Percentiles rank a stretch among this genome's conserved stretches.
phyloP scores from a whole-genome alignment of 495 filamentous ascomycete species.

The Diplogelasinospora grovesii region DNA sequence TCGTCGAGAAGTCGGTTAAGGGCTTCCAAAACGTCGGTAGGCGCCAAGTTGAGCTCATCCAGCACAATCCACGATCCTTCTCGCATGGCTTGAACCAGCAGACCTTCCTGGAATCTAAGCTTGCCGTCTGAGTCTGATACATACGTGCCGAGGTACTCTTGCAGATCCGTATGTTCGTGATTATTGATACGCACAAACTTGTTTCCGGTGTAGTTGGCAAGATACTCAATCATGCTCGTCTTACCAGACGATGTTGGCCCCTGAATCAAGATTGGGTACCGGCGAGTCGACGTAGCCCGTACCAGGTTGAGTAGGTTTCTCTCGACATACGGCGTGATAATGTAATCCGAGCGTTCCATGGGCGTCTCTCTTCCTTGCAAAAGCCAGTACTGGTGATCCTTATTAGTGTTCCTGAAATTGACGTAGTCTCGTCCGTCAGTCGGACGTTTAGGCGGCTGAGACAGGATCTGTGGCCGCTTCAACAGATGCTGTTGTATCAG shows the following conservation, averaged over 20 bases:
- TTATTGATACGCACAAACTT: slow-evolving; percentile 99
- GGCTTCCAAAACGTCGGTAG: slow-evolving; percentile 93
- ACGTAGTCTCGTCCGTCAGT: slow-evolving; percentile 71
- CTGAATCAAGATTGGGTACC: slow-evolving; percentile 93
- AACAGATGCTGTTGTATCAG: slow-evolving; percentile 73
- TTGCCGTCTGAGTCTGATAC: slow-evolving; percentile 77
- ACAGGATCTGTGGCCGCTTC: slow-evolving; percentile 60
- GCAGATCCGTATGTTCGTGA: slow-evolving; percentile 96
- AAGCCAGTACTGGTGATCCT: slow-evolving; percentile 82
- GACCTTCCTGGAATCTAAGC: slow-evolving; percentile 83
- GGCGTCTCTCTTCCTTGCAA: slow-evolving; percentile 58
- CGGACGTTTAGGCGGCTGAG: slow-evolving; percentile 67
- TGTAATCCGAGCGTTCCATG: slow-evolving; percentile 80
- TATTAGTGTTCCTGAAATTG: slow-evolving; percentile 56
- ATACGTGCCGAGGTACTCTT: slow-evolving; percentile 96
- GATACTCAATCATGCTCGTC: slow-evolving; percentile 98
- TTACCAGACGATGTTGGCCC: slow-evolving; percentile 96
- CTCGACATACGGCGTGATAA: slow-evolving; percentile 91
- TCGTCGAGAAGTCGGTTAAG: slow-evolving; percentile 93
- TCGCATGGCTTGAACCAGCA: slow-evolving; percentile 86
- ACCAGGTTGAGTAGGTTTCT: slow-evolving; percentile 91
- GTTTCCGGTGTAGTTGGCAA: slow-evolving; percentile 91
- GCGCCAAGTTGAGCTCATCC: slow-evolving; percentile 93
- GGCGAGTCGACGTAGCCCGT: slow-evolving; percentile 80
- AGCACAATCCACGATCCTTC: slow-evolving; percentile 97